Conservation (phyloP, 1,284 basidiomycete species). For the Termitomyces sp. region DNA sequence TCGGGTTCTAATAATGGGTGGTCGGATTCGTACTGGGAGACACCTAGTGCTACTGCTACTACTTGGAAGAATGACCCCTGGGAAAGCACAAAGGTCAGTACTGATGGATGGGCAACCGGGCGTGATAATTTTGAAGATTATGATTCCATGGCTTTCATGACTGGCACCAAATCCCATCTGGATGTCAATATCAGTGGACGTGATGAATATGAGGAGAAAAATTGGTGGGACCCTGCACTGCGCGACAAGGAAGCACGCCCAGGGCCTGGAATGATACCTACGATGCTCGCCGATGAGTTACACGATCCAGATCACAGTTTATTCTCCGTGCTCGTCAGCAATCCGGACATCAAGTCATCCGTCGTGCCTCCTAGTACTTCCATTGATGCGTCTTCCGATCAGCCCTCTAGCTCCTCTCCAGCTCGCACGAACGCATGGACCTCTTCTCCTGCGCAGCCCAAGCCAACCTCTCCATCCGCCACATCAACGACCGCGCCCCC, state of each 20-base stretch:
- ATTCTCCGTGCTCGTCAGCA: conserved; percentile 51
- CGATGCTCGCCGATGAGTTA: conserved; percentile 55
- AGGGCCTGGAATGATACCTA: conserved; percentile 63
- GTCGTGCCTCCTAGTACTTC: conserved; percentile 4
- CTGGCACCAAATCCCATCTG: conserved; percentile 17
- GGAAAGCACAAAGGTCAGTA: not conserved
- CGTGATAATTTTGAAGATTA: conserved; percentile 15
- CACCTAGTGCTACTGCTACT: conserved; percentile 26
- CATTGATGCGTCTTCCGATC: conserved; percentile 13
- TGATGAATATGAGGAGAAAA: conserved; percentile 48
- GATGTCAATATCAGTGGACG: conserved; percentile 49
- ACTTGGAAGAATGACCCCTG: conserved; percentile 16
- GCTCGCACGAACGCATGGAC: conserved; percentile 14
- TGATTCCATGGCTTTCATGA: conserved; percentile 24
- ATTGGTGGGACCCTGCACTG: conserved; percentile 59
- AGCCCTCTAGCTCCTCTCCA: conserved; percentile 17
- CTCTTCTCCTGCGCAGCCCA: conserved; percentile 17
- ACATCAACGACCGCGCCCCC: conserved; percentile 22
- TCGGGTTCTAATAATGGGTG: not conserved
- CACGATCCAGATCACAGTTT: conserved; percentile 69
- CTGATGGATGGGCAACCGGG: conserved; percentile 2
- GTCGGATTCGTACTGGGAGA: conserved; percentile 1
- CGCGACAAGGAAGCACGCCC: conserved; percentile 45
- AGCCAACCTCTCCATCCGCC: conserved; percentile 18
- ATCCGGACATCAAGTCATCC: conserved; percentile 21